These are phyloP conservation scores for Boletus speciosus DNA, from an alignment of 768 basidiomycete species.

Conservation along the genomic window DNA sequence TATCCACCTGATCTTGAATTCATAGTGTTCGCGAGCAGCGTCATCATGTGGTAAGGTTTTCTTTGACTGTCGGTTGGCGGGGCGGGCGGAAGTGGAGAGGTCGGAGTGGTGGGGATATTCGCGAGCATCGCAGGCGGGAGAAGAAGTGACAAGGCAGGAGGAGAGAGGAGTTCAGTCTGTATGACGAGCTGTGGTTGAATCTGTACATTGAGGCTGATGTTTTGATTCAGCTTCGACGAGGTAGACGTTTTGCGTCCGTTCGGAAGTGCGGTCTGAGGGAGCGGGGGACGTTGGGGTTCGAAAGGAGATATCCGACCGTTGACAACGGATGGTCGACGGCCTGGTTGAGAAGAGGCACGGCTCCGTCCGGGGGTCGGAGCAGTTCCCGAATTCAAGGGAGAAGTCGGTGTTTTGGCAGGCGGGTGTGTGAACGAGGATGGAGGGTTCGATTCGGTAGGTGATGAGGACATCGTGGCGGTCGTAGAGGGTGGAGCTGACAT, in stretches of 20 bases:
- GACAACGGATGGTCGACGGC: conserved; percentile 59
- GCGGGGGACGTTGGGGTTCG: conserved; percentile 49
- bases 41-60: conserved; percentile 91
- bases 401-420: conserved; percentile 30
- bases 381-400: conserved; percentile 39
- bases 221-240: conserved; percentile 56
- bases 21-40: conserved; percentile 75
- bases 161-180: conserved; percentile 49
- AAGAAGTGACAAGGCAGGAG: conserved; percentile 37
- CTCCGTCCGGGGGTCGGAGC: conserved; percentile 43
- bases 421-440: conserved; percentile 35
- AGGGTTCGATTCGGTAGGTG: conserved; percentile 38
- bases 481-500: conserved; percentile 55
- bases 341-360: conserved; percentile 77
- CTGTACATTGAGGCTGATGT: conserved; percentile 39
- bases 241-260: conserved; percentile 58
- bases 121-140: conserved; percentile 46
- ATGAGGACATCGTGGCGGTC: conserved; percentile 17
- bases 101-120: conserved; percentile 69
- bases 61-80: conserved; percentile 71
- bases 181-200: conserved; percentile 48
- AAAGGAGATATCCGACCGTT: conserved; percentile 51
- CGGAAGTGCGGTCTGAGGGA: conserved; percentile 42
- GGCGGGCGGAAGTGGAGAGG: conserved; percentile 71
- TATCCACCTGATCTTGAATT: conserved; percentile 79